Base-by-base conservation (phyloP, 2,329 filamentous ascomycete genomes). In the Alternaria sp. region DNA sequence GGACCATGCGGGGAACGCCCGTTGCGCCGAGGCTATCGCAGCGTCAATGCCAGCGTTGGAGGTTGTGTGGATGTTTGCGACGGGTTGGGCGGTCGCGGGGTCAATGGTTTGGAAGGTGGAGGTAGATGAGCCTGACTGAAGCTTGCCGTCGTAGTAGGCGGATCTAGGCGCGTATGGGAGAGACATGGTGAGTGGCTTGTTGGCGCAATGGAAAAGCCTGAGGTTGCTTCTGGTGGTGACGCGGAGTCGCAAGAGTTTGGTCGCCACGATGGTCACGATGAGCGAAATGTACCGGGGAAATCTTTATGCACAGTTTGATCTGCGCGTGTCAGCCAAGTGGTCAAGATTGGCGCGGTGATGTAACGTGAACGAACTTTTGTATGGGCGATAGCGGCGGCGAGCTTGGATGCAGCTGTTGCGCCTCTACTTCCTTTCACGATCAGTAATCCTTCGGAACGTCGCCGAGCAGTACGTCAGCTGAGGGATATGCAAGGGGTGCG, bases 1-100 rank as follows among this genome's bases (percentile, higher is more conserved):
- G 1, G 92, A 93, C 93, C 93, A 97, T 40, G 84, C 81, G 3
- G 87, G 85, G 78, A 97, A 96, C 1, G 92, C 93, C 32, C 83
- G 83, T 60, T 89, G 83, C 44, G 91, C 93, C 44, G 92, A 89
- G 57, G 86, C 80, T 67, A 97, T 85, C 47, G 93, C 92, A 15
- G 88, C 85, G 77, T 96, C 88, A 76, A 96, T 84, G 73, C 93
- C 88, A 60, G 84, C 77, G 21, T 83, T 80, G 0, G 91, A 90
- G 17, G 92, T 91, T 32, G 87, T 84, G 80, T 92, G 88, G 75
- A 97, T 88, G 69, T 89, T 88, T 67, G 91, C 91, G 54, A 95
- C 79, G 6, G 90, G 86, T 66, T 86, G 83, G 61, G 86, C 88
- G 45, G 88, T 93, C 54, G 92, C 88, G 43, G 93, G 93, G 77